These are phyloP conservation scores for Kodamaea kaohsiungensis DNA, from an alignment of 805 yeast species.

Conservation along the genomic window DNA sequence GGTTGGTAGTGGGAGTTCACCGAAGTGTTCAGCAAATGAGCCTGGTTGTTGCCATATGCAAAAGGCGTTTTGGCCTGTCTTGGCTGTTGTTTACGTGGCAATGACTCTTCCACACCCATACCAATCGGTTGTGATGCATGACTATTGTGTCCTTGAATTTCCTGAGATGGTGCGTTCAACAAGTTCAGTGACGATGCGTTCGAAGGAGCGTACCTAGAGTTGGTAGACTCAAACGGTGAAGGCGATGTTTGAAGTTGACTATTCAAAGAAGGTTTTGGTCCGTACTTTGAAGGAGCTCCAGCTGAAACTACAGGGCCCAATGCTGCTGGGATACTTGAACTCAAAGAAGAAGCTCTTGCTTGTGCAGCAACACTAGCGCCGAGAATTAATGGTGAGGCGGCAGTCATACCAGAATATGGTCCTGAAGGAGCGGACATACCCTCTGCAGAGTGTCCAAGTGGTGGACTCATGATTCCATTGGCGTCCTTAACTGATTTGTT, in stretches of 20 bases:
- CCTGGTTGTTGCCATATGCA: slow-evolving; percentile 5
- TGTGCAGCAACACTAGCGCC: slow-evolving; percentile 12
- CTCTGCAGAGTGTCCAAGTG: not conserved
- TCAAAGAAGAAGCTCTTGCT: slow-evolving; percentile 9
- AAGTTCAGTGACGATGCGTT: slow-evolving; percentile 24
- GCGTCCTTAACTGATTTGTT: not conserved
- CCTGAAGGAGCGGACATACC: not conserved
- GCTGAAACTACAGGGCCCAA: slow-evolving; percentile 10
- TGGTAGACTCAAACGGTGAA: slow-evolving; percentile 3
- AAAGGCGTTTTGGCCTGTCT: slow-evolving; percentile 10
- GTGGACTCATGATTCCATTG: not conserved
- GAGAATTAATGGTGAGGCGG: slow-evolving; percentile 6
- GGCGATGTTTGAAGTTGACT: not conserved
- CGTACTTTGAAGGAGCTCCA: slow-evolving; percentile 7
- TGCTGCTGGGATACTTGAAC: slow-evolving; percentile 1
- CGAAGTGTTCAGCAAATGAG: slow-evolving; percentile 1
- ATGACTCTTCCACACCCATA: not conserved
- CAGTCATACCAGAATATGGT: not conserved
- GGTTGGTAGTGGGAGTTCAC: slow-evolving; percentile 1
- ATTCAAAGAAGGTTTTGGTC: not conserved
- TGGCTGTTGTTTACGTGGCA: not conserved
- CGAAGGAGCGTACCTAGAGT: slow-evolving; percentile 22
- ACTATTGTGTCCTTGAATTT: not conserved
- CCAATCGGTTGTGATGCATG: slow-evolving; percentile 2
- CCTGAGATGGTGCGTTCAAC: not conserved